Evolutionary conservation across 1,139 yeast genomes (phyloP).

Genomic region (Pichia sp.): DNA sequence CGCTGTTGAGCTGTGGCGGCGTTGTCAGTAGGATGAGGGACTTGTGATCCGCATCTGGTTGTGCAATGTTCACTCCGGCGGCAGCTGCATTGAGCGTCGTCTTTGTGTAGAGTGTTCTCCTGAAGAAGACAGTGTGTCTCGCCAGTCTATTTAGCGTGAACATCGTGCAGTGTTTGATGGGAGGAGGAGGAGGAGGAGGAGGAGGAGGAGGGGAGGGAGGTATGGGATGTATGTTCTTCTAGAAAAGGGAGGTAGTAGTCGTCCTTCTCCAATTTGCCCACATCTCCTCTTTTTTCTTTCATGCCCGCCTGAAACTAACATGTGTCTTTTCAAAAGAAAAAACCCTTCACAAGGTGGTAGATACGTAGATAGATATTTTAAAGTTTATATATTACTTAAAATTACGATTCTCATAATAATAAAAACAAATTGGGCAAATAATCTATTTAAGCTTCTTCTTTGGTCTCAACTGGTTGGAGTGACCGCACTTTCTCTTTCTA

Average conservation of each 20-base stretch:
- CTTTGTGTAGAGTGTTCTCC: constrained; percentile 16
- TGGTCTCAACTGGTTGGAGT: constrained; percentile 99
- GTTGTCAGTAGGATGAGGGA: constrained; percentile 40
- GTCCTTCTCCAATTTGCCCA: neutral
- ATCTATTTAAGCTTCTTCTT: constrained; percentile 98
- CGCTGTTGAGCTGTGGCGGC: constrained; percentile 39
- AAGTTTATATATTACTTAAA: constrained; percentile 8
- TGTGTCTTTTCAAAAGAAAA: too few relatives aligned
- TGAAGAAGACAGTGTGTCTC: constrained; percentile 1
- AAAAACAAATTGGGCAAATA: constrained; percentile 28
- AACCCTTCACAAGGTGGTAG: too few relatives aligned
- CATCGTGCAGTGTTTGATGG: neutral
- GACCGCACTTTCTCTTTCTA: constrained; percentile 99
- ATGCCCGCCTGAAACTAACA: neutral
- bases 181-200: neutral
- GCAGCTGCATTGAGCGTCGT: constrained; percentile 28
- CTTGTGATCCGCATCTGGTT: constrained; percentile 16
- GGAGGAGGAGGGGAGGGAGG: neutral
- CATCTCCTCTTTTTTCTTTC: neutral
- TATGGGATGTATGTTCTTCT: too few relatives aligned
- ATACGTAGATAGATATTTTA: constrained; percentile 8
- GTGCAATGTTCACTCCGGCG: constrained; percentile 4
- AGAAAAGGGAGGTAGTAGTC: neutral
- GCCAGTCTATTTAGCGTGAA: neutral
- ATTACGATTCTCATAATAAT: constrained; percentile 6